Conservation (phyloP, 2,329 filamentous ascomycete genomes). For the Xylaria sp. region DNA sequence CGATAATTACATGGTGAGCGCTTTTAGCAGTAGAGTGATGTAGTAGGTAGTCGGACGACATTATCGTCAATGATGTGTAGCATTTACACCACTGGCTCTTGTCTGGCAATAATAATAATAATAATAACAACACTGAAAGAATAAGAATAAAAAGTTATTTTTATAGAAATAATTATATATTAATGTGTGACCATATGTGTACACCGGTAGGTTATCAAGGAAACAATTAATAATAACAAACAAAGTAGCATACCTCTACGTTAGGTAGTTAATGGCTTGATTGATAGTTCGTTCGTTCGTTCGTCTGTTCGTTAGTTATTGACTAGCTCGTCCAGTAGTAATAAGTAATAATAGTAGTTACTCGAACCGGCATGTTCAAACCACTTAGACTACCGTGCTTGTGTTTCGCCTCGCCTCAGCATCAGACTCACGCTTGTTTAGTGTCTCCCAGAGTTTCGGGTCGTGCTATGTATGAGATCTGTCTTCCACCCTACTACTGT, state of each 20-base stretch:
- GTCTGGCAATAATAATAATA: background rate
- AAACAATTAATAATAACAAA: background rate
- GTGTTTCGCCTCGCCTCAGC: conserved; percentile 42
- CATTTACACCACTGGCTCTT: background rate
- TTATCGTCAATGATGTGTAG: conserved; percentile 6
- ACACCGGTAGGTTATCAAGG: no score
- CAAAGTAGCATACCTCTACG: background rate
- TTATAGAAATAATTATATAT: no score
- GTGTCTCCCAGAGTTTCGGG: conserved; percentile 49
- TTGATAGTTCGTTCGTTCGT: background rate
- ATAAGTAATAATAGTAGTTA: background rate
- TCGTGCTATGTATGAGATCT: conserved; percentile 43
- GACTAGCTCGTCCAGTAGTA: conserved; percentile 16
- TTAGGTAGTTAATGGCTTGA: background rate
- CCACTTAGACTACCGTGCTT: conserved; percentile 9
- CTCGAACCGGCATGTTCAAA: conserved; percentile 28
- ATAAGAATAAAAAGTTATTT: background rate
- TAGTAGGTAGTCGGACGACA: background rate
- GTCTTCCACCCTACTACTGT: conserved; percentile 33
- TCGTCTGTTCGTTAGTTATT: conserved; percentile 28
- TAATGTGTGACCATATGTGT: no score
- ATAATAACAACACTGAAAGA: background rate
- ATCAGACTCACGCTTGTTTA: conserved; percentile 51
- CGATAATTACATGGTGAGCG: background rate
- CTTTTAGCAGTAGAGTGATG: conserved; percentile 1